Conservation (phyloP, 768 basidiomycete species). For the Ramaria rubella region DNA sequence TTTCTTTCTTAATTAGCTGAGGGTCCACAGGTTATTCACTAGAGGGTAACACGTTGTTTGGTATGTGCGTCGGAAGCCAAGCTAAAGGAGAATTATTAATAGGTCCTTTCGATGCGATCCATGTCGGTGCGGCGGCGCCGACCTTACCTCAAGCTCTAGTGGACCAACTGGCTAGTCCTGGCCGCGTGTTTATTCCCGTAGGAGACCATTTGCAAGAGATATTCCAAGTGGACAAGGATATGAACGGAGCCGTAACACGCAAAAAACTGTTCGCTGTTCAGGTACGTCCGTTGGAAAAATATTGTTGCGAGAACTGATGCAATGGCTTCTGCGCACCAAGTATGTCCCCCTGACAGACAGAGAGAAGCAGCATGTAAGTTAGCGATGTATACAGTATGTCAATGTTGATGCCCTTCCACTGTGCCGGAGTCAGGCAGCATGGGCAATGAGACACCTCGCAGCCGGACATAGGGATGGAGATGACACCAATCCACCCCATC, state of each 20-base stretch:
- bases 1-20: too few species aligned
- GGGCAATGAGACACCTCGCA: too few species aligned
- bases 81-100: background rate
- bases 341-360: slow-evolving; percentile 66
- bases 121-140: slow-evolving; percentile 91
- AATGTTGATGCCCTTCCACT: too few species aligned
- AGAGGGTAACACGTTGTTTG: slow-evolving; percentile 14
- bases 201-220: slow-evolving; percentile 56
- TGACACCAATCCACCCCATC: too few species aligned
- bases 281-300: slow-evolving; percentile 39
- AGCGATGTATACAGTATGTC: background rate
- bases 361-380: slow-evolving; percentile 7
- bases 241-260: slow-evolving; percentile 54
- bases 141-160: slow-evolving; percentile 62
- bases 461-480: too few species aligned
- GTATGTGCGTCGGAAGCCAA: background rate
- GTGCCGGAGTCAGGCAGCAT: too few species aligned
- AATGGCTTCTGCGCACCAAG: slow-evolving; percentile 25
- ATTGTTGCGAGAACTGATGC: background rate
- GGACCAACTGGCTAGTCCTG: slow-evolving; percentile 69
- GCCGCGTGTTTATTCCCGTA: slow-evolving; percentile 90
- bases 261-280: slow-evolving; percentile 73
- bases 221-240: slow-evolving; percentile 74
- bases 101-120: slow-evolving; percentile 79
- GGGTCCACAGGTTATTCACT: background rate